A percentile compares a stretch with the other conserved stretches of the same genome.
These are phyloP conservation scores for Uronychia setigera DNA, from an alignment of 73 alveolate species.

Conservation along the genomic window DNA sequence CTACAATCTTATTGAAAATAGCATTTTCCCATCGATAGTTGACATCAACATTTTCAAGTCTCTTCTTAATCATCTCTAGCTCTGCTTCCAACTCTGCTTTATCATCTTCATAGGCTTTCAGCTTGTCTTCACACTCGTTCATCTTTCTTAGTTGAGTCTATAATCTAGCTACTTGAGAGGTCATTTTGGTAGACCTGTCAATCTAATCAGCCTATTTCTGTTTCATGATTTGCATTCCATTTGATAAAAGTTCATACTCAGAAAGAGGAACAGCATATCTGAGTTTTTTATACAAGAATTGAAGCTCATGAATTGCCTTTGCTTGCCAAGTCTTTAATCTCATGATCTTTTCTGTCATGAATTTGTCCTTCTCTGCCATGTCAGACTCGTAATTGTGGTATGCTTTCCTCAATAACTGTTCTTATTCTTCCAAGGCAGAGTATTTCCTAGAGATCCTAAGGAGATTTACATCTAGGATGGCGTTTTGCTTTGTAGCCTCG, in stretches of 20 bases:
- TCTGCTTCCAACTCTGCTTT: conserved; percentile 72
- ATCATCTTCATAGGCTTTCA: conserved; percentile 44
- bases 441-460: conserved; percentile 62
- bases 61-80: conserved; percentile 41
- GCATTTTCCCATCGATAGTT: conserved; percentile 62
- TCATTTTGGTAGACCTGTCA: conserved; percentile 37
- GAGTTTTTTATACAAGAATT: conserved; percentile 55
- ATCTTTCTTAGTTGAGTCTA: conserved; percentile 49
- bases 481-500: conserved; percentile 66
- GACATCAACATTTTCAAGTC: conserved; percentile 62
- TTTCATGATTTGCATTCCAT: conserved; percentile 39
- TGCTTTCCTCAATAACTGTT: conserved; percentile 51
- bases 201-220: conserved; percentile 65
- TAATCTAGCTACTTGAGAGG: conserved; percentile 35
- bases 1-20: conserved; percentile 45
- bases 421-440: conserved; percentile 59
- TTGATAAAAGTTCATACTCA: conserved; percentile 44
- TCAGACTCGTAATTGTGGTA: conserved; percentile 70
- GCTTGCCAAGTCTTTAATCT: conserved; percentile 64
- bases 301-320: conserved; percentile 57
- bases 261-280: conserved; percentile 61
- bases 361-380: conserved; percentile 64
- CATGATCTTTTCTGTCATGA: conserved; percentile 47
- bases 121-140: conserved; percentile 49
- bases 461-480: conserved; percentile 81